These are phyloP conservation scores for Penicillium robsamsonii DNA, from an alignment of 495 filamentous ascomycete species.

Conservation along the genomic window DNA sequence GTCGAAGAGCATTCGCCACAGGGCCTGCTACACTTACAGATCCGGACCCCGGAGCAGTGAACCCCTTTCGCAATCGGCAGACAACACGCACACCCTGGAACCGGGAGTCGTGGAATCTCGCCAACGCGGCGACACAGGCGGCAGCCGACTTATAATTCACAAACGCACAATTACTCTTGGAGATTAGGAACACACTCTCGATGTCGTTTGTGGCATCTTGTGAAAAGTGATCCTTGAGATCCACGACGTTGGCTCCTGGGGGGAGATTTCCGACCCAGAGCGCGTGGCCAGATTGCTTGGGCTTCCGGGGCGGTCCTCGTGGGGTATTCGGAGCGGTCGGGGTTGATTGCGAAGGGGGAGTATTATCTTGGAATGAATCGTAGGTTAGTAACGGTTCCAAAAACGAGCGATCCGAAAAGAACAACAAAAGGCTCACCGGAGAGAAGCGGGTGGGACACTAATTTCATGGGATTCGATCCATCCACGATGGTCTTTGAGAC, in stretches of 20 bases:
- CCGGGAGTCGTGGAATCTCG: conserved; percentile 84
- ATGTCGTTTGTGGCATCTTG: conserved; percentile 73
- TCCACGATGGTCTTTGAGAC: conserved; percentile 47
- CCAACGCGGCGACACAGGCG: conserved; percentile 73
- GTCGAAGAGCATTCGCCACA: neutral
- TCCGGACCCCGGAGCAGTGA: conserved; percentile 34
- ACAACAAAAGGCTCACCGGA: conserved; percentile 25
- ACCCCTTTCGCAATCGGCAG: conserved; percentile 74
- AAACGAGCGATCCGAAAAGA: neutral
- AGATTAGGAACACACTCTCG: conserved; percentile 90
- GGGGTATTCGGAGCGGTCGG: conserved; percentile 49
- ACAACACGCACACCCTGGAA: conserved; percentile 89
- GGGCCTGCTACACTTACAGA: conserved; percentile 2
- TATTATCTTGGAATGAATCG: conserved; percentile 17
- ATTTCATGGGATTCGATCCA: conserved; percentile 39
- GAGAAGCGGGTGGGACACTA: conserved; percentile 12
- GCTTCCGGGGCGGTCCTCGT: conserved; percentile 87
- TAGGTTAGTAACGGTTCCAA: conserved; percentile 1
- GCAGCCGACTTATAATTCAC: conserved; percentile 88
- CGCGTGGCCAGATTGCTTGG: conserved; percentile 88
- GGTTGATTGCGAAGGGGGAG: conserved; percentile 16
- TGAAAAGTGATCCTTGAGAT: conserved; percentile 88
- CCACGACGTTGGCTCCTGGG: conserved; percentile 71
- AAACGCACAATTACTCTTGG: conserved; percentile 97
- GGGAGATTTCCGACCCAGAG: conserved; percentile 97